A percentile compares a stretch with the other conserved stretches of the same genome.
Conservation (phyloP, 257 asterid genomes). For the Penstemon newberryi region DNA sequence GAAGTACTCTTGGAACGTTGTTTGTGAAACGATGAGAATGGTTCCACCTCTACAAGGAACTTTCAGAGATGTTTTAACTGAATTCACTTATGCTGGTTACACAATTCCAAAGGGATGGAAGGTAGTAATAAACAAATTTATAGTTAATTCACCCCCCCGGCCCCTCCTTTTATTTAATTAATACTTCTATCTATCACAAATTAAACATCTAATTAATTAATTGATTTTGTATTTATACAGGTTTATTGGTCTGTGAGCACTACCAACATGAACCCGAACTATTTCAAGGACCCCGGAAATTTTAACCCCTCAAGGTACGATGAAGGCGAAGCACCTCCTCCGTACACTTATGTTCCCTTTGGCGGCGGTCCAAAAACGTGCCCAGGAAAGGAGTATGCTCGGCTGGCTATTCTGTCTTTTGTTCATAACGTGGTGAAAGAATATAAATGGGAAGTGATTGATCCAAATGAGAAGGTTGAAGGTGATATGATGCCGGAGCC, state of each 20-base stretch:
- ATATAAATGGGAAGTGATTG: conserved; percentile 59
- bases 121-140: conserved; percentile 33
- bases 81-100: conserved; percentile 71
- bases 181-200: no score
- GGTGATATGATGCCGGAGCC: conserved; percentile 91
- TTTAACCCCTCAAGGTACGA: conserved; percentile 68
- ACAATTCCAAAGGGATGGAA: conserved; percentile 83
- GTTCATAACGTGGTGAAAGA: conserved; percentile 54
- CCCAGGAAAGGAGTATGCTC: conserved; percentile 79
- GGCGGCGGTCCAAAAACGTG: conserved; percentile 84
- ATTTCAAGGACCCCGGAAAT: conserved; percentile 54
- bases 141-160: no score
- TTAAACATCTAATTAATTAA: no score
- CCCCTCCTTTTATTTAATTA: no score
- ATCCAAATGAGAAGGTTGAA: conserved; percentile 60
- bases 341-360: conserved; percentile 62
- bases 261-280: conserved; percentile 51
- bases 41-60: conserved; percentile 83
- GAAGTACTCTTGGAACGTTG: conserved; percentile 71
- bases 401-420: conserved; percentile 58
- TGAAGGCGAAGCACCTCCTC: conserved; percentile 39
- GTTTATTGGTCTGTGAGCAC: conserved; percentile 72
- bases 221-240: conserved; percentile 23
- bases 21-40: conserved; percentile 70
- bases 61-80: conserved; percentile 55